Percentiles rank a stretch among this genome's conserved stretches.
phyloP scores from a whole-genome alignment of 2,329 filamentous ascomycete species.

The Xylaria sp. region DNA sequence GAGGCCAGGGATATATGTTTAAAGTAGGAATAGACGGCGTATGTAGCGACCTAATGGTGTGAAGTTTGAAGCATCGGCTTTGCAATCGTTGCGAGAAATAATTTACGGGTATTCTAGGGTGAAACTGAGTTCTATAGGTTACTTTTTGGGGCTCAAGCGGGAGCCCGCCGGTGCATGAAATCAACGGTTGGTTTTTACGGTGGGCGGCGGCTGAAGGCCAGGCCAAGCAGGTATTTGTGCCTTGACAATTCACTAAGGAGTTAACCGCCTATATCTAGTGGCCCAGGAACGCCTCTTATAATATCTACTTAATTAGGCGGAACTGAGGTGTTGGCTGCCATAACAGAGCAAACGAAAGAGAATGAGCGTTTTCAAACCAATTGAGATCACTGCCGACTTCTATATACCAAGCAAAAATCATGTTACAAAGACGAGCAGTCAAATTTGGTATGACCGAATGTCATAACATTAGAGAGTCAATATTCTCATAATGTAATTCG shows the following conservation, averaged over 20 bases:
- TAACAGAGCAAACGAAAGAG: neutral
- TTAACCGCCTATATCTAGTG: neutral
- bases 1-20: neutral
- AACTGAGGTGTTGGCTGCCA: neutral
- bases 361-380: neutral
- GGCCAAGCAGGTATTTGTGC: neutral
- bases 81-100: neutral
- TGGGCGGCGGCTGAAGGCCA: neutral
- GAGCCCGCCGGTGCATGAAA: neutral
- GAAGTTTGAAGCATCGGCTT: neutral
- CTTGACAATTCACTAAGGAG: neutral
- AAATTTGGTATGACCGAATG: conserved; percentile 2
- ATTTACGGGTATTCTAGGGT: neutral
- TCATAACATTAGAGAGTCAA: neutral
- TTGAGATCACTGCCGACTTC: neutral
- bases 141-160: neutral
- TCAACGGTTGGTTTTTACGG: neutral
- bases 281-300: neutral
- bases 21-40: neutral
- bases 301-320: neutral
- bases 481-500: conserved; percentile 3
- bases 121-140: neutral
- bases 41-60: conserved; percentile 3
- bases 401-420: neutral
- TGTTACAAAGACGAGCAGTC: neutral